Evolutionary conservation across 805 yeast species (phyloP), one percentile per base, ranked within the genome.

Genomic region (Hanseniaspora occidentalis): DNA sequence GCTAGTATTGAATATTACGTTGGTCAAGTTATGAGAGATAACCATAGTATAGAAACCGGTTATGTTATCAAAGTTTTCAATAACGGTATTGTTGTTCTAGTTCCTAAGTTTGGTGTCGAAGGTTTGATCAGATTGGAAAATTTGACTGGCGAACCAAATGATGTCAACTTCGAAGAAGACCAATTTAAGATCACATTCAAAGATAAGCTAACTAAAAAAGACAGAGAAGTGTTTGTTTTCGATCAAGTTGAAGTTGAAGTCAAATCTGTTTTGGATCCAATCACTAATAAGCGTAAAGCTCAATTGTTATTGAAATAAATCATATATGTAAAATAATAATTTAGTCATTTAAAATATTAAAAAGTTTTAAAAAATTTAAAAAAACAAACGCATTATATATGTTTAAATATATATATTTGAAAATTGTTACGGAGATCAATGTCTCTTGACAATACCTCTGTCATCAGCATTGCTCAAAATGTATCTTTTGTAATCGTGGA

Each of bases 1-100:
- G 96, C 98, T 17, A 83, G 95, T 57, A 84, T 92, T 45, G 98
- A 92, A 59, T 92, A 92, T 63, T 92, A 84, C 54, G 98, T 92
- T 38, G 99, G 99, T 7, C 97, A 92, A 65, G 96, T 89, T 33
- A 82, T 92, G 83, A 83, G 84, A 58, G 79, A 78, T 55, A 79
- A 78, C 50, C 86, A 84, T 53, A 67, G 81, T 27, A 67, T 68
- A 13, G 94, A 84, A 57, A 86, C 84, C 47, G 98, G 97, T 8
- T 88, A 84, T 52, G 79, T 88, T 22, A 86, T 89, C 54, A 83
- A 84, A 57, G 92, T 92, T 22, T 88, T 92, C 58, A 79, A 84
- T 46, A 92, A 92, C 57, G 98, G 98, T 60, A 75, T 92, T 47
- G 96, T 88, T 23, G 94, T 92, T 7, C 64, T 92, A 37, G 96